Percentiles rank a stretch among this genome's conserved stretches.
These are phyloP conservation scores for Zymoseptoria crescenta DNA, from an alignment of 2,329 filamentous ascomycete species.

Conservation along the genomic window DNA sequence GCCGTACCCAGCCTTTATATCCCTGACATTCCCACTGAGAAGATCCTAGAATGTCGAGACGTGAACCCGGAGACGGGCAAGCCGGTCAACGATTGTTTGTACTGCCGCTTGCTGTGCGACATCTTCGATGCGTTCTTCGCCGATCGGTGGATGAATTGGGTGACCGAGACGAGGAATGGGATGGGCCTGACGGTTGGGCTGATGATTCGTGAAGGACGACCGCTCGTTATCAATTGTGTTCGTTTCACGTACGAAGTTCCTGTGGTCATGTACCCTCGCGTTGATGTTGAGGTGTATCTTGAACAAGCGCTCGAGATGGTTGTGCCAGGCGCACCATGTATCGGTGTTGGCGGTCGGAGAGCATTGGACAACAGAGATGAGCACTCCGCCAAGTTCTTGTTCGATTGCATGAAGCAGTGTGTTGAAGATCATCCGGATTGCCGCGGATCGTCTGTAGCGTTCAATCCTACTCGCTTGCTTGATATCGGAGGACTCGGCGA, in stretches of 20 bases:
- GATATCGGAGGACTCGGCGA: not conserved
- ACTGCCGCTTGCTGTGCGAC: slow-evolving; percentile 1
- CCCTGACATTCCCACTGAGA: not conserved
- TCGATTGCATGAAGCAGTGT: slow-evolving; percentile 1
- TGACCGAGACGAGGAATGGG: not conserved
- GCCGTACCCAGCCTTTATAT: not conserved
- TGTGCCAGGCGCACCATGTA: not conserved
- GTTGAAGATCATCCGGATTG: not conserved
- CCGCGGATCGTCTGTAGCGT: not conserved
- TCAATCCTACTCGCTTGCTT: not conserved
- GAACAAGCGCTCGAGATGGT: not conserved
- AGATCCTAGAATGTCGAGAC: not conserved
- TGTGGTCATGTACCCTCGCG: not conserved
- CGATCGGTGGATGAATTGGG: not conserved
- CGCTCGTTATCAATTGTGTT: not conserved
- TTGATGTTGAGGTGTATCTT: slow-evolving; percentile 1
- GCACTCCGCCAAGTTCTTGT: not conserved
- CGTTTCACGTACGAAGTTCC: not conserved
- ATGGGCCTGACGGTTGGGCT: not conserved
- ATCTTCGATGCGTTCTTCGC: slow-evolving; percentile 1
- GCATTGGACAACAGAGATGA: not conserved
- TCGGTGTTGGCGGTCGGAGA: not conserved
- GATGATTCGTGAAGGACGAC: slow-evolving; percentile 1
- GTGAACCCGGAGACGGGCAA: not conserved
- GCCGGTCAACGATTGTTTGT: not conserved